A percentile compares a stretch with the other conserved stretches of the same genome.
These are phyloP conservation scores for Kurtzmaniella quercitrusa DNA, from an alignment of 1,139 yeast genomes.

Conservation along the genomic window DNA sequence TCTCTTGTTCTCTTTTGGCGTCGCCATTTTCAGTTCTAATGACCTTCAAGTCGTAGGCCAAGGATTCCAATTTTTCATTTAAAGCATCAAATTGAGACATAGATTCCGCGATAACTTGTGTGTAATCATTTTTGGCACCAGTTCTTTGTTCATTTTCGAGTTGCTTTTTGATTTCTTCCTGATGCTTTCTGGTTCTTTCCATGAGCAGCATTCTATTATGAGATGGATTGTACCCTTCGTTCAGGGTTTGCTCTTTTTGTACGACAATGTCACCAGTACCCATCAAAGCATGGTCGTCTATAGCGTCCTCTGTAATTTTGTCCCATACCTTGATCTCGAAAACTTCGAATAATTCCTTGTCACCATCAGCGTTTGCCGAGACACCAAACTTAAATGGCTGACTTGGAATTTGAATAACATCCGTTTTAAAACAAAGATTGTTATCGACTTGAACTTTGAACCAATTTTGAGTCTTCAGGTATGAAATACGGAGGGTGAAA, in stretches of 20 bases:
- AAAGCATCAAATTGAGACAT: not conserved
- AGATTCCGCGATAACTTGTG: not conserved
- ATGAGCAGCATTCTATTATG: constrained; percentile 32
- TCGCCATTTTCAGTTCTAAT: constrained; percentile 1
- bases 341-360: constrained; percentile 58
- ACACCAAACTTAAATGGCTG: constrained; percentile 47
- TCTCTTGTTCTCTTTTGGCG: not conserved
- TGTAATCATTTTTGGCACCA: not conserved
- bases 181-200: constrained; percentile 30
- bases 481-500: constrained; percentile 59
- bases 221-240: constrained; percentile 14
- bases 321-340: constrained; percentile 53
- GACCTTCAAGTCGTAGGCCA: constrained; percentile 1
- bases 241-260: constrained; percentile 4
- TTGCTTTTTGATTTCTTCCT: constrained; percentile 16
- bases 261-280: constrained; percentile 33
- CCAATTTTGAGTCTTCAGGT: constrained; percentile 36
- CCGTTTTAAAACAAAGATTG: constrained; percentile 64
- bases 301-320: constrained; percentile 50
- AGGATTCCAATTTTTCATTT: not conserved
- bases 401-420: constrained; percentile 39
- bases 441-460: constrained; percentile 69
- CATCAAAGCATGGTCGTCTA: constrained; percentile 55
- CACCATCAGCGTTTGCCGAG: constrained; percentile 36
- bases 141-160: constrained; percentile 1